Conservation (phyloP, 2,329 filamentous ascomycete species). For the Alternaria longipes region DNA sequence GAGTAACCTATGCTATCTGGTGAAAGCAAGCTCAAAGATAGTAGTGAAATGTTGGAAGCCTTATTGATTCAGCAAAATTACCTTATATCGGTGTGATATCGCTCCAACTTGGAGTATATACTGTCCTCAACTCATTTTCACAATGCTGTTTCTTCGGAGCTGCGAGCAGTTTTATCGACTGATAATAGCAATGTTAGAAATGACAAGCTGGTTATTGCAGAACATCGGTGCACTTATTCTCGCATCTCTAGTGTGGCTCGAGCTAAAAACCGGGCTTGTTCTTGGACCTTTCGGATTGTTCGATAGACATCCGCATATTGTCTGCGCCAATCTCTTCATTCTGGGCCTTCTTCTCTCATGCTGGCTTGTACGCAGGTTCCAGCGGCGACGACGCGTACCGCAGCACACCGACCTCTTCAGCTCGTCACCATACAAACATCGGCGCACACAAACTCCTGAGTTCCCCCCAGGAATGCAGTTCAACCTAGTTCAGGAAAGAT, state of each 20-base stretch:
- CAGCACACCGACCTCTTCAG: background rate
- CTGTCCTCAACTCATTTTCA: background rate
- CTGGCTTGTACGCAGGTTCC: background rate
- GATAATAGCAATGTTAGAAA: background rate
- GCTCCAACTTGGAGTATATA: background rate
- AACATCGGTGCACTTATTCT: background rate
- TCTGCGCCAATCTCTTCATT: background rate
- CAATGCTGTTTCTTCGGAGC: background rate
- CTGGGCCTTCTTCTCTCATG: background rate
- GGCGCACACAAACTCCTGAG: background rate
- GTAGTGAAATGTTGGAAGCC: background rate
- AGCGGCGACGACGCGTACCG: background rate
- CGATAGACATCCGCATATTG: background rate
- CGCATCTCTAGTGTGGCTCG: background rate
- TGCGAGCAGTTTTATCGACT: background rate
- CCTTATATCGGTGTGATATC: background rate
- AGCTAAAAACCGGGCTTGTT: background rate
- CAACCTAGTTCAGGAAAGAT: slow-evolving; percentile 1
- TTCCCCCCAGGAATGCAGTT: slow-evolving; percentile 8
- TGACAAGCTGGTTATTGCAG: background rate
- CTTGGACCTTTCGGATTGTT: background rate
- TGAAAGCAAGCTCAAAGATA: background rate
- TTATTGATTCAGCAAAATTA: background rate
- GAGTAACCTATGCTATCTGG: background rate
- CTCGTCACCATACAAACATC: background rate